A percentile compares a stretch with the other conserved stretches of the same genome.
Evolutionary conservation across 2,329 filamentous ascomycete genomes (phyloP).

Genomic region (Ilyonectria sp.): DNA sequence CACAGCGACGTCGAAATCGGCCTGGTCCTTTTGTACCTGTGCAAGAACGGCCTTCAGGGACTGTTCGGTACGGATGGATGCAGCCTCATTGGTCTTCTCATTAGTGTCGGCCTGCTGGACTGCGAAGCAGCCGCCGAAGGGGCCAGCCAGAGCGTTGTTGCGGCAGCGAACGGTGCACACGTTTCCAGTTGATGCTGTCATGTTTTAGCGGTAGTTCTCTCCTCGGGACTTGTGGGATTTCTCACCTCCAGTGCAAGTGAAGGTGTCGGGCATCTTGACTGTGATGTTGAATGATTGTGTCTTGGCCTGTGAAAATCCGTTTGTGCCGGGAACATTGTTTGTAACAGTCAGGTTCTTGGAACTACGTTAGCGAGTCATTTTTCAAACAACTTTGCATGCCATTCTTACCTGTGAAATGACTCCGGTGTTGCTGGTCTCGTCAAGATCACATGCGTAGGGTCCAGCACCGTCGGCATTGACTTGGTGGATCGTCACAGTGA

Average conservation of each 20-base stretch:
- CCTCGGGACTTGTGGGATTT: accelerated
- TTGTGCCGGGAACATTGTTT: slow-evolving; percentile 72
- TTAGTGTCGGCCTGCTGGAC: slow-evolving; percentile 67
- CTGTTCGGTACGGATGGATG: slow-evolving; percentile 61
- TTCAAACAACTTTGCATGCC: not conserved
- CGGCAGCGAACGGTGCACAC: slow-evolving; percentile 73
- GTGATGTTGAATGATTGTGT: slow-evolving; percentile 70
- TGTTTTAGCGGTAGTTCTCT: not conserved
- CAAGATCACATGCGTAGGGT: slow-evolving; percentile 69
- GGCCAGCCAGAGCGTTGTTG: slow-evolving; percentile 70
- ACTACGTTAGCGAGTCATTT: not conserved
- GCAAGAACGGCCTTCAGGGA: slow-evolving; percentile 60
- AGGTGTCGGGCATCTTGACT: slow-evolving; percentile 64
- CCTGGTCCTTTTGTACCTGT: slow-evolving; percentile 66
- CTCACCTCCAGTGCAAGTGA: slow-evolving; percentile 67
- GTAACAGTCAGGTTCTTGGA: slow-evolving; percentile 62
- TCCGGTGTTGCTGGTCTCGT: slow-evolving; percentile 61
- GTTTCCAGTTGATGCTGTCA: slow-evolving; percentile 67
- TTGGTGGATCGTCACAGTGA: slow-evolving; percentile 76
- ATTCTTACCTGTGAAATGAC: slow-evolving; percentile 32
- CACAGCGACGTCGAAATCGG: slow-evolving; percentile 61
- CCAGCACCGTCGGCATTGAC: slow-evolving; percentile 78
- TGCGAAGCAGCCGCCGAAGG: slow-evolving; percentile 72
- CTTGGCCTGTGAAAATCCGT: slow-evolving; percentile 71
- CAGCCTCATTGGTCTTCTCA: slow-evolving; percentile 59